Evolutionary conservation across 2,329 filamentous ascomycete species (phyloP), one percentile per base, ranked within the genome.

Genomic region (Dryadomyces quercivorus): DNA sequence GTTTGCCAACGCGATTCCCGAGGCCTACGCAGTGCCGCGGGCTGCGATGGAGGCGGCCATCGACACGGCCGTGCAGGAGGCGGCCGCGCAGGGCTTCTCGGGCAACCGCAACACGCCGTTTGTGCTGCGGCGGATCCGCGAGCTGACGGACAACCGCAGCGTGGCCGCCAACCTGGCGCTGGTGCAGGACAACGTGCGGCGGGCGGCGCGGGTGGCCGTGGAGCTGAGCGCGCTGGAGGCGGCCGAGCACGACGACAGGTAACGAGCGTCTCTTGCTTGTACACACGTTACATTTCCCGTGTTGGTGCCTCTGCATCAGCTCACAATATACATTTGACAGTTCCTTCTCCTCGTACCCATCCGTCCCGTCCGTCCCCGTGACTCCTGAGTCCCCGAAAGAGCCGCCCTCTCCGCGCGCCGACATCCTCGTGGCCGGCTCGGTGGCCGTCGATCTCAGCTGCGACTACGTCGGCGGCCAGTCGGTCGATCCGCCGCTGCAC

Each of bases 371-470:
- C 26, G 26, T 31, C 26, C 8, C 26, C 4, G 26, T 31, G 26
- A 31, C 26, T 31, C 26, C 4, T 31, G 36, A 3, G 10, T 3
- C 5, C 36, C 36, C 12, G 34, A 36, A 6, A 36, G 12, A 40
- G 10, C 42, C 16, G n/a, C n/a, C 18, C 6, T 8, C 42, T n/a
- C 26, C 16, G 5, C 42, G n/a, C 5, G 55, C 76, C 52, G 83
- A 91, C 60, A 77, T 96, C n/a, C 71, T 96, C 31, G 88, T 96
- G 46, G 88, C 90, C 52, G 92, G 91, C n/a, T 89, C 89, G 13
- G 79, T 97, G 34, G 92, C 92, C 16, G 76, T 95, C 58, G 92
- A 97, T 67, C 74, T 93, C 40, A 86, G 84, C 60, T 96, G 92
- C 72, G 86, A 96, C 66, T 93, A 85, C 60, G 60, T 61, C 20